Percentiles rank a stretch among this genome's conserved stretches.
These are phyloP conservation scores for Gonapodya prolifera DNA, from an alignment of 192 early-diverging fungal genomes.

Conservation along the genomic window DNA sequence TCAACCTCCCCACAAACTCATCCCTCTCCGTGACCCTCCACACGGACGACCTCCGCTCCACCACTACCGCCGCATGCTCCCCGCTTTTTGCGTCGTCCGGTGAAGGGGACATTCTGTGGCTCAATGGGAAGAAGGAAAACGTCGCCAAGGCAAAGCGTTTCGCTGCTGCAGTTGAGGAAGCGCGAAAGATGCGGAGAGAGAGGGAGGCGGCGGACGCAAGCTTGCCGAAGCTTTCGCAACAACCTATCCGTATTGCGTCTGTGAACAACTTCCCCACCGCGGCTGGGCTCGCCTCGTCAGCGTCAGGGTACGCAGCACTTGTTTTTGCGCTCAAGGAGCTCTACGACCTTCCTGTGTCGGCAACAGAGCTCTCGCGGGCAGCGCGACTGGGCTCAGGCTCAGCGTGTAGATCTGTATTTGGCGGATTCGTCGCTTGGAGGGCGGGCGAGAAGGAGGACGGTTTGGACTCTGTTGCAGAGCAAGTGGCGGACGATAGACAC, in stretches of 20 bases:
- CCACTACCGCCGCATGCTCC: constrained; percentile 72
- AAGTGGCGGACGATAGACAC: constrained; percentile 77
- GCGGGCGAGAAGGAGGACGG: constrained; percentile 75
- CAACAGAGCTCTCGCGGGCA: constrained; percentile 70
- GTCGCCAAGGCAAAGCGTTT: constrained; percentile 70
- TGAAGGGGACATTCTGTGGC: constrained; percentile 74
- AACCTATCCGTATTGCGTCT: constrained; percentile 75
- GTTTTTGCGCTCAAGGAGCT: constrained; percentile 68
- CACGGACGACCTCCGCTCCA: constrained; percentile 90
- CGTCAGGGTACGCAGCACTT: constrained; percentile 88
- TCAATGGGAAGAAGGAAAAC: constrained; percentile 85
- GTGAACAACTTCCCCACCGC: constrained; percentile 99
- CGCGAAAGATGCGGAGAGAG: constrained; percentile 55
- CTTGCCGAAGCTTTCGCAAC: constrained; percentile 42
- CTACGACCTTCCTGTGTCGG: constrained; percentile 55
- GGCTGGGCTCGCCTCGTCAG: constrained; percentile 93
- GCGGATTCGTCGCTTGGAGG: constrained; percentile 98
- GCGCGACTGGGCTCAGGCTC: constrained; percentile 95
- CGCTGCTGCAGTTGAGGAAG: constrained; percentile 65
- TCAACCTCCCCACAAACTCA: constrained; percentile 95
- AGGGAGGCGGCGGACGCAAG: constrained; percentile 45
- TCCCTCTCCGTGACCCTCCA: constrained; percentile 94
- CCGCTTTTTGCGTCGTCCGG: too few relatives aligned
- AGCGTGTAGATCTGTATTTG: constrained; percentile 92
- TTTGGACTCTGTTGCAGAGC: constrained; percentile 74